Evolutionary conservation across 1,284 basidiomycete species (phyloP).

Genomic region (Exsudoporus floridanus): DNA sequence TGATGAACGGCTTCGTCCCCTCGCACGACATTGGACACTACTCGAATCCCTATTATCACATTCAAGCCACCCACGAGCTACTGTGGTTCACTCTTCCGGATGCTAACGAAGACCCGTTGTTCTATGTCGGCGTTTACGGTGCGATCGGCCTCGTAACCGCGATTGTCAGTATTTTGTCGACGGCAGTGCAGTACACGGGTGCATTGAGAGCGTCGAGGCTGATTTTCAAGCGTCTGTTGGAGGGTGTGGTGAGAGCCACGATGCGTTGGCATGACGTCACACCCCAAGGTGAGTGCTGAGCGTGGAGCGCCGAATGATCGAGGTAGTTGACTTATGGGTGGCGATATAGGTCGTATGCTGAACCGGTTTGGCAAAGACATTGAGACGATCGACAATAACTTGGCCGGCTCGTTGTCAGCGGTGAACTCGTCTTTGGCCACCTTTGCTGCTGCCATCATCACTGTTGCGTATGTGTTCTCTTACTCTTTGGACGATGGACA

Average conservation of each 20-base stretch:
- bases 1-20: constrained; percentile 29
- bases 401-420: constrained; percentile 57
- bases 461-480: constrained; percentile 28
- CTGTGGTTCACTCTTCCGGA: constrained; percentile 39
- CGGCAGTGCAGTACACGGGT: constrained; percentile 46
- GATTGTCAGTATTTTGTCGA: constrained; percentile 37
- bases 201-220: constrained; percentile 48
- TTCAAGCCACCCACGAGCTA: constrained; percentile 5
- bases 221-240: constrained; percentile 45
- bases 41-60: constrained; percentile 16
- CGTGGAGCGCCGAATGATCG: not conserved
- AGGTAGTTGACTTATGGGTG: not conserved
- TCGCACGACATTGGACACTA: constrained; percentile 17
- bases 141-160: constrained; percentile 43
- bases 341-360: constrained; percentile 45
- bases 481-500: not conserved
- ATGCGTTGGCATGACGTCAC: constrained; percentile 55
- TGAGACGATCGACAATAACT: constrained; percentile 46
- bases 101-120: constrained; percentile 48
- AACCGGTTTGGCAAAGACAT: constrained; percentile 56
- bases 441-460: constrained; percentile 50
- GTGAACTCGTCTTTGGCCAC: constrained; percentile 73
- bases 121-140: constrained; percentile 51
- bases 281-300: constrained; percentile 39
- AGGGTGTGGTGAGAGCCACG: constrained; percentile 48